Percentiles rank a stretch among this genome's conserved stretches.
Evolutionary conservation across 768 basidiomycete genomes (phyloP).

Genomic region (Hygrophoropsis aurantiaca): DNA sequence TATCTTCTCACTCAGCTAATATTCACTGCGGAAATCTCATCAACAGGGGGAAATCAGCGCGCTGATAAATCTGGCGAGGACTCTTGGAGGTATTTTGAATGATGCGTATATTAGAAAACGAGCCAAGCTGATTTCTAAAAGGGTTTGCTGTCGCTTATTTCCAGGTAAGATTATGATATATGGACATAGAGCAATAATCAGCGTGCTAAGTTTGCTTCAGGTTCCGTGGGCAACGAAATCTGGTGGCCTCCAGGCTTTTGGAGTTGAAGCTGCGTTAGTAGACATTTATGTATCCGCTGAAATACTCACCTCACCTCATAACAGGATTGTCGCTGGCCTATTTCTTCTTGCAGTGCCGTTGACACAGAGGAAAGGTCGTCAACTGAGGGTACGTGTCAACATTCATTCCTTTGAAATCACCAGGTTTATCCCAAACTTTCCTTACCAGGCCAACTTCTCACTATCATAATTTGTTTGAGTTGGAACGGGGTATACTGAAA

Average conservation of each 20-base stretch:
- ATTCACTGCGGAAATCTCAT: not conserved
- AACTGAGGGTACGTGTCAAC: conserved; percentile 29
- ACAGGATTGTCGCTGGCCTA: conserved; percentile 31
- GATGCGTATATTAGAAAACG: not conserved
- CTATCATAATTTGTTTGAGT: too few species aligned
- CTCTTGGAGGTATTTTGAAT: conserved; percentile 16
- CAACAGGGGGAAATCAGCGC: conserved; percentile 41
- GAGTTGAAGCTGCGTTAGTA: conserved; percentile 39
- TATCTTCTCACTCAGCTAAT: not conserved
- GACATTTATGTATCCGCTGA: not conserved
- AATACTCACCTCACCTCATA: not conserved
- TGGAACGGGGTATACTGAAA: too few species aligned
- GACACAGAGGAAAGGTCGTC: conserved; percentile 32
- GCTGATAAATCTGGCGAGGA: conserved; percentile 41
- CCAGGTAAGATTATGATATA: conserved; percentile 23
- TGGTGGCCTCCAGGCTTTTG: conserved; percentile 35
- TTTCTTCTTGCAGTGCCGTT: conserved; percentile 37
- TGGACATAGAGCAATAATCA: too few species aligned
- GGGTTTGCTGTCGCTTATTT: conserved; percentile 41
- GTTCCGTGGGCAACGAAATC: conserved; percentile 38
- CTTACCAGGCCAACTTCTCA: too few species aligned
- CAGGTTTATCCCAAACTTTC: too few species aligned
- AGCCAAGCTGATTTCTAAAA: not conserved
- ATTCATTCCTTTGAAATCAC: too few species aligned
- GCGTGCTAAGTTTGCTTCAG: too few species aligned